Evolutionary conservation across 2,329 filamentous ascomycete species (phyloP), one percentile per base, ranked within the genome.

Genomic region (Pyricularia pennisetigena): DNA sequence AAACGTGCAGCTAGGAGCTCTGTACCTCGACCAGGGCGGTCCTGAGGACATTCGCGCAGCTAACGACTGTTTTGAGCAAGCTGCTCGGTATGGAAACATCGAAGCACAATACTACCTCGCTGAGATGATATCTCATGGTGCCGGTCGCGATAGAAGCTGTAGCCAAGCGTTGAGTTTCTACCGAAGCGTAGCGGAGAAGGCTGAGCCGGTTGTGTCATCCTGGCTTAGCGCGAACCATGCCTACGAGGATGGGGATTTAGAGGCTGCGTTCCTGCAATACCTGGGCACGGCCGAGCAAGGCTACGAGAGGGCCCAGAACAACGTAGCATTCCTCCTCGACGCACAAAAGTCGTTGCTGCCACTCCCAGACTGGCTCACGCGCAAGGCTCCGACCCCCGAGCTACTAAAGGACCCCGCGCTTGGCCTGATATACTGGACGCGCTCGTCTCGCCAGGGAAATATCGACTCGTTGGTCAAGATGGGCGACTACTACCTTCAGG

Each of bases 401-500:
- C 77, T 86, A 9, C 77, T 88, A 8, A 77, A 83, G 67, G 84
- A 88, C 72, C 79, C 85, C 1, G 76, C 78, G 5, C 78, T 97
- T 3, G 93, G 93, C 1, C 83, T 99, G 66, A 89, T 97, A 49
- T 95, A 97, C 79, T 99, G 94, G 92, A 97, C 94, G 0, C 88
- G 95, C 49, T 97, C 94, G 10, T 93, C 95, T 2, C 91, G 93
- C 72, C 96, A 99, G 76, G 86, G 89, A 64, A 99, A 99, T 72
- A 90, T 97, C 64, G 95, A 99, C 78, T 92, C 94, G 0, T 84
- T 97, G 71, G 91, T 99, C 72, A 99, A 99, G 80, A 97, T 98
- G 91, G 95, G 95, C 57, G 96, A 99, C 79, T 98, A 98, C 78
- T 98, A 99, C 77, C 88, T 97, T 35, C 80, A 87, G 68, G 95